These are phyloP conservation scores for Pelargonium cotyledonis DNA, from an alignment of 441 rosid genomes.

Conservation along the genomic window DNA sequence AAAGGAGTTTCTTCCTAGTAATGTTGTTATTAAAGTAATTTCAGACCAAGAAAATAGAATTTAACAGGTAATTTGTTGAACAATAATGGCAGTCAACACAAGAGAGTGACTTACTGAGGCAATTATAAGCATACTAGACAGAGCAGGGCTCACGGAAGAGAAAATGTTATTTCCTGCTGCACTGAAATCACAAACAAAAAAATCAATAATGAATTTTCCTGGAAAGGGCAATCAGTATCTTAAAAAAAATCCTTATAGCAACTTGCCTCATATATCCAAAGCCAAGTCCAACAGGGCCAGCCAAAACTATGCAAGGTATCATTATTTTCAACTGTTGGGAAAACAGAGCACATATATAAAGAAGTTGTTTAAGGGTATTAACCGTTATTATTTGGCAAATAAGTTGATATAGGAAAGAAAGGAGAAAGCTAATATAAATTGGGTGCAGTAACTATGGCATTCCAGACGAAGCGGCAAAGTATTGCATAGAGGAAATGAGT, in stretches of 20 bases:
- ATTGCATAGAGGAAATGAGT: neutral
- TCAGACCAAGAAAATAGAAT: neutral
- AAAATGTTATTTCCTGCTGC: slow-evolving; percentile 5
- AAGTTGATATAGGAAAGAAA: no score
- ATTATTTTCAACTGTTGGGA: slow-evolving; percentile 5
- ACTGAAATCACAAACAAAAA: neutral
- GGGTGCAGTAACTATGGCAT: no score
- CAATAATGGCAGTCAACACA: neutral
- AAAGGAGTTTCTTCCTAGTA: neutral
- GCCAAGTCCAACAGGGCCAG: slow-evolving; percentile 9
- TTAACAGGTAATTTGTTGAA: neutral
- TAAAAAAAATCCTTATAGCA: neutral
- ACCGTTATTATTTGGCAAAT: neutral
- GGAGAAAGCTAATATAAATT: no score
- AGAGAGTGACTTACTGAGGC: slow-evolving; percentile 2
- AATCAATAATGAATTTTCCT: neutral
- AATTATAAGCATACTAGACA: slow-evolving; percentile 7
- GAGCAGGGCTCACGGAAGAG: slow-evolving; percentile 2
- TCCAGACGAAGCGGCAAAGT: no score
- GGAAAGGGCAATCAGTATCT: neutral
- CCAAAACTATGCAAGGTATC: slow-evolving; percentile 9
- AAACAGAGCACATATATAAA: slow-evolving; percentile 1
- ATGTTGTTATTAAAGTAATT: neutral
- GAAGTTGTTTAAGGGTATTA: neutral
- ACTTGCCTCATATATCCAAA: slow-evolving; percentile 10